A percentile compares a stretch with the other conserved stretches of the same genome.
Conservation (phyloP, 2,329 filamentous ascomycete genomes). For the Coleophoma cylindrospora region DNA sequence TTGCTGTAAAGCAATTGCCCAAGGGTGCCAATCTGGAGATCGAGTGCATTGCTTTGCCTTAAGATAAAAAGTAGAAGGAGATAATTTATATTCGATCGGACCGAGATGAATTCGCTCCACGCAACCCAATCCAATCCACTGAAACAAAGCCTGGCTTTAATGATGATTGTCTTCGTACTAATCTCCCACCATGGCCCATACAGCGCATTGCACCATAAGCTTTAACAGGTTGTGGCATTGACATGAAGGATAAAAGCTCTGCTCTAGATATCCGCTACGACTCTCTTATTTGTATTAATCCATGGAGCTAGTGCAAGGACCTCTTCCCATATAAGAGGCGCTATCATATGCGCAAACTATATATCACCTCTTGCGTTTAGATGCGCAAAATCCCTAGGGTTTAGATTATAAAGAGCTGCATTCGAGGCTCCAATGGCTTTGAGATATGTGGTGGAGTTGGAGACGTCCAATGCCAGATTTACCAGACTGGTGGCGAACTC, state of each 20-base stretch:
- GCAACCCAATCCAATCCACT: too few species aligned
- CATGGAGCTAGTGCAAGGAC: slow-evolving; percentile 1
- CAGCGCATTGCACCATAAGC: too few species aligned
- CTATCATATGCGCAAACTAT: slow-evolving; percentile 42
- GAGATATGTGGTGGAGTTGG: slow-evolving; percentile 35
- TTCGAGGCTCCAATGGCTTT: slow-evolving; percentile 38
- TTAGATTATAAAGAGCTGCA: slow-evolving; percentile 36
- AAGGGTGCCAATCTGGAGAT: slow-evolving; percentile 87
- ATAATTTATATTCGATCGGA: too few species aligned
- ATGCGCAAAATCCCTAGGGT: slow-evolving; percentile 41
- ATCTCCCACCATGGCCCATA: too few species aligned
- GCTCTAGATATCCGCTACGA: slow-evolving; percentile 8
- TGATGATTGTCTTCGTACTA: too few species aligned
- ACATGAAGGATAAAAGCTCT: slow-evolving; percentile 8
- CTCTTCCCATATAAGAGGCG: slow-evolving; percentile 26
- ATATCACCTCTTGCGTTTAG: slow-evolving; percentile 37
- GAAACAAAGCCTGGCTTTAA: too few species aligned
- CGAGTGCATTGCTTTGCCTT: slow-evolving; percentile 75
- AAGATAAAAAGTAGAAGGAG: slow-evolving; percentile 10
- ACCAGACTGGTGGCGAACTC: slow-evolving; percentile 38
- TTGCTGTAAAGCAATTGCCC: slow-evolving; percentile 83
- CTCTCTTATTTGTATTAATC: slow-evolving; percentile 6
- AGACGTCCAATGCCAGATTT: slow-evolving; percentile 25
- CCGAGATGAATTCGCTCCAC: too few species aligned
- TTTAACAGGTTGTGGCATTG: too few species aligned